A percentile compares a stretch with the other conserved stretches of the same genome.
These are phyloP conservation scores for Maudiozyma serrabonitensis DNA, from an alignment of 805 yeast genomes.

Conservation along the genomic window DNA sequence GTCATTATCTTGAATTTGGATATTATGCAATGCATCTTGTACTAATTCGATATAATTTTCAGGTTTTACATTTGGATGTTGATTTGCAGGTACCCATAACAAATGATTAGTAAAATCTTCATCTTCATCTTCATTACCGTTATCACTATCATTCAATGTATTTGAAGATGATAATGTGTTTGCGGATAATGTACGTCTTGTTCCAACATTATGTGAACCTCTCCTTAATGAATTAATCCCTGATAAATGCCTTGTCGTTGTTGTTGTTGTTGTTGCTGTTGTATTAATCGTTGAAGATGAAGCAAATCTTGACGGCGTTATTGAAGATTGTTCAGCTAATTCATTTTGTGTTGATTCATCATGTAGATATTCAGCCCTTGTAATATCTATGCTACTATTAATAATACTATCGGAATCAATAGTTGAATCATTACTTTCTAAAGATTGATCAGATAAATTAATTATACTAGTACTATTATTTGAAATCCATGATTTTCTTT, in stretches of 20 bases:
- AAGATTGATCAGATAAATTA: not conserved
- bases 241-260: constrained; percentile 11
- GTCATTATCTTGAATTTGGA: constrained; percentile 9
- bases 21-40: constrained; percentile 33
- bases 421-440: not conserved
- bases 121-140: not conserved
- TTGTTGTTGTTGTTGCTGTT: not conserved
- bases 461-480: not conserved
- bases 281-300: not conserved
- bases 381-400: constrained; percentile 15
- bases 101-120: constrained; percentile 34
- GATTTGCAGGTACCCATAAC: constrained; percentile 91
- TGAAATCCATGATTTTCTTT: constrained; percentile 13
- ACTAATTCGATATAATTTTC: constrained; percentile 68
- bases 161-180: not conserved
- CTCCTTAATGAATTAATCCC: constrained; percentile 20
- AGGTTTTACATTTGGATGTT: constrained; percentile 93
- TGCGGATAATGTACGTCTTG: constrained; percentile 1
- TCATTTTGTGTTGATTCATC: constrained; percentile 2
- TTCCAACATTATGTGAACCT: constrained; percentile 8
- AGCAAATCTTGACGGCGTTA: not conserved
- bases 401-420: constrained; percentile 14
- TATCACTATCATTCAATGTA: not conserved
- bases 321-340: constrained; percentile 1
- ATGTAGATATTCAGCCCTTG: constrained; percentile 23